Base-by-base conservation (phyloP, 2,329 filamentous ascomycete species). In the Paraphaeosphaeria minitans region DNA sequence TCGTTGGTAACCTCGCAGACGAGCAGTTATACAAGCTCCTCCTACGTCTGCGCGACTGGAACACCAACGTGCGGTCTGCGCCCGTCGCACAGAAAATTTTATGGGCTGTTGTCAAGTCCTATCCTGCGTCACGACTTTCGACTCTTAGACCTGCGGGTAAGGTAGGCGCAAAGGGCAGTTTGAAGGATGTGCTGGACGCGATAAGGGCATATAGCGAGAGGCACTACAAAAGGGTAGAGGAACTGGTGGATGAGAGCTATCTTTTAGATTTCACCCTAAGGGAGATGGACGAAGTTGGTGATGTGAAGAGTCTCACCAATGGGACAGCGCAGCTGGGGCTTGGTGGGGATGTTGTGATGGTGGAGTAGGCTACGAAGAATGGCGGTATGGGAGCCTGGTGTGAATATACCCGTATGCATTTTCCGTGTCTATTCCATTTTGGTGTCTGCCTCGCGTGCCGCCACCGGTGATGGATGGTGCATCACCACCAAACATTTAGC, bases 171-270 rank as follows among this genome's bases (percentile, higher is more conserved):
- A 71, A 74, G 71, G 71, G 76, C 10, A 70, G 75, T 57, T 76
- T 97, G 69, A 91, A 90, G 73, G 93, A 97, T 69, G 88, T 99
- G 3, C 77, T 97, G 41, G 90, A 94, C 66, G 94, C 89, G n/a
- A 82, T 99, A 58, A 89, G 87, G 67, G 91, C 90, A 16, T 98
- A 99, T 75, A 97, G 93, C 0, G 93, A 98, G 77, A 85, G 93
- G 64, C 95, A 99, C 76, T 97, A 96, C 77, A 90, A 89, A 76
- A 85, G 94, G 55, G 85, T 95, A 67, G 93, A 97, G 75, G 94
- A 96, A 71, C 80, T 97, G 67, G 87, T 93, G 42, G 94, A 98
- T 74, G 95, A 98, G 81, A 96, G 93, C 73, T 98, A 93, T 78
- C 79, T 99, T 69, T 86, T 98, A 42, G 92, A 97, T 77, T 98